Percentiles rank a stretch among this genome's conserved stretches.
Evolutionary conservation across 2,329 filamentous ascomycete species (phyloP).

Genomic region (Calonectria naviculata): DNA sequence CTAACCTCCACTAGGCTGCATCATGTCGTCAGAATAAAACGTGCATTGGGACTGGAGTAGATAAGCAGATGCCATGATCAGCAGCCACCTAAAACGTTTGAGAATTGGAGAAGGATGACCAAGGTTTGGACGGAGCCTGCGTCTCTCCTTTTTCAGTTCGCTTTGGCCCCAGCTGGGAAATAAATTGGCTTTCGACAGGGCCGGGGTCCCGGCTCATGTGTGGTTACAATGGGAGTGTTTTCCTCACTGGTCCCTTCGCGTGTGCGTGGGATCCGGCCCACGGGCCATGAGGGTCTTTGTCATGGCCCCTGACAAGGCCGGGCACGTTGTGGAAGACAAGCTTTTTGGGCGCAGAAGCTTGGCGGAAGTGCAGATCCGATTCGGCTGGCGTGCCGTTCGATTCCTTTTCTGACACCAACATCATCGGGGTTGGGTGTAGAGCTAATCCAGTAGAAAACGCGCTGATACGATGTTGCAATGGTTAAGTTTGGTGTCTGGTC

Average conservation of each 20-base stretch:
- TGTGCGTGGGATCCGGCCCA: constrained; percentile 3
- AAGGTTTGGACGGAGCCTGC: neutral
- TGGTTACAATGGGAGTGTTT: neutral
- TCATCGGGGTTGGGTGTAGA: neutral
- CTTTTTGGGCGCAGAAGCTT: constrained; percentile 33
- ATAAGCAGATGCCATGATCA: constrained; percentile 1
- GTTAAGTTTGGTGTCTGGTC: neutral
- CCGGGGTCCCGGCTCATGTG: constrained; percentile 12
- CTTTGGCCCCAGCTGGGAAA: constrained; percentile 2
- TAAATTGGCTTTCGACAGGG: constrained; percentile 12
- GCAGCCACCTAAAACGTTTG: neutral
- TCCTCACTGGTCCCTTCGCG: neutral
- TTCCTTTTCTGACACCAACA: constrained; percentile 3
- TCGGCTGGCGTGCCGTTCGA: constrained; percentile 17
- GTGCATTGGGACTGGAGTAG: neutral
- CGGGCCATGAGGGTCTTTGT: neutral
- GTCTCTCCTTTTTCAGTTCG: neutral
- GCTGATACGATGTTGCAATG: neutral
- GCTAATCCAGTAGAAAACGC: neutral
- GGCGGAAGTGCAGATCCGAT: constrained; percentile 35
- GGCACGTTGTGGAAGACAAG: constrained; percentile 27
- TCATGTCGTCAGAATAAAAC: neutral
- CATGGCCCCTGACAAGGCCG: neutral
- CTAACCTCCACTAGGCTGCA: neutral
- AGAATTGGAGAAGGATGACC: neutral